phyloP scores from a whole-genome alignment of 2,329 filamentous ascomycete genomes.

The Colletotrichum navitas region DNA sequence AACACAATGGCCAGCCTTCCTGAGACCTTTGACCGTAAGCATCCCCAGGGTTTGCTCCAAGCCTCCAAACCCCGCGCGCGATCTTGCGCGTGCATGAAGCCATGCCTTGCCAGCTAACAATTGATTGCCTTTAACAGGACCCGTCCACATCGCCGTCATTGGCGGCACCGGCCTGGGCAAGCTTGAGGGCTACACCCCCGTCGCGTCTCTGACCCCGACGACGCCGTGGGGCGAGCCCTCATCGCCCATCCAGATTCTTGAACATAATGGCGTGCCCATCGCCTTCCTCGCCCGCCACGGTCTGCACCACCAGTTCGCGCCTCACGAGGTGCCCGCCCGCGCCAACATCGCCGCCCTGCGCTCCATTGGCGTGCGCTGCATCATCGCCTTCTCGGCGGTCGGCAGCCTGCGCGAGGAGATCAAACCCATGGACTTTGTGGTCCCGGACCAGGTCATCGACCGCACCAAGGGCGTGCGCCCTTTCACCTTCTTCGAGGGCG shows the following conservation, averaged over 20 bases:
- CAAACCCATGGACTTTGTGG: slow-evolving; percentile 94
- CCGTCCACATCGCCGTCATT: slow-evolving; percentile 88
- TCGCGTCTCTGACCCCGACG: slow-evolving; percentile 79
- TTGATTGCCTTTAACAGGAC: slow-evolving; percentile 57
- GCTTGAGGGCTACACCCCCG: slow-evolving; percentile 87
- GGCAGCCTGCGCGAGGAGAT: slow-evolving; percentile 93
- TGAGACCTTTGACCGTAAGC: slow-evolving; percentile 69
- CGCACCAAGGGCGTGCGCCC: slow-evolving; percentile 94
- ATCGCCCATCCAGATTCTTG: slow-evolving; percentile 84
- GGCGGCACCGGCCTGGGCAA: slow-evolving; percentile 93
- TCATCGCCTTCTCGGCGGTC: slow-evolving; percentile 96
- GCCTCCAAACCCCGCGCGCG: slow-evolving; percentile 6
- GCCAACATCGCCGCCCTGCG: slow-evolving; percentile 99
- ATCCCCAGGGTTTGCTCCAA: neutral
- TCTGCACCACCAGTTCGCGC: slow-evolving; percentile 86
- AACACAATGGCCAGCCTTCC: slow-evolving; percentile 66
- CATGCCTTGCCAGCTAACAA: slow-evolving; percentile 8
- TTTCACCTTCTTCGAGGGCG: slow-evolving; percentile 95
- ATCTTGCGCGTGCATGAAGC: slow-evolving; percentile 1
- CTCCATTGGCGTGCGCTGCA: slow-evolving; percentile 86
- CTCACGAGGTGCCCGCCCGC: slow-evolving; percentile 93
- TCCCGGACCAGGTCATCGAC: slow-evolving; percentile 97
- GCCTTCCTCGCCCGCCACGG: slow-evolving; percentile 97
- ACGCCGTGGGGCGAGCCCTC: slow-evolving; percentile 92
- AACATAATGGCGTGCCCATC: slow-evolving; percentile 84